A percentile compares a stretch with the other conserved stretches of the same genome.
Conservation (phyloP, 192 early-diverging fungal species). For the Coemansia sp. region DNA sequence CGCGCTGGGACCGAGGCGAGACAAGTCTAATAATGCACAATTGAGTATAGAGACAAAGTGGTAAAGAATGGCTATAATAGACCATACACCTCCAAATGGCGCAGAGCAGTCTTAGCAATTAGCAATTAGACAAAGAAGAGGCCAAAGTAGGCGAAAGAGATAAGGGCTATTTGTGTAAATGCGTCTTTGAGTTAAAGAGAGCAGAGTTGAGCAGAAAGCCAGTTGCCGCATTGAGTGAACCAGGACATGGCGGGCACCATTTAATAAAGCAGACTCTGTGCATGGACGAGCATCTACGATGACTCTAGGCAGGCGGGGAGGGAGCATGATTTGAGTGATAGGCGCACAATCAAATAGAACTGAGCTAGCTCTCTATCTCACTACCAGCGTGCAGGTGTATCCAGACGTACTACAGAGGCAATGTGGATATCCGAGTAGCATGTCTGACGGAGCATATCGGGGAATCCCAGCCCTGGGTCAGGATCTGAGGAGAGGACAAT, state of each 20-base stretch:
- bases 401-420: not conserved
- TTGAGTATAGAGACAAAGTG: slow-evolving; percentile 3
- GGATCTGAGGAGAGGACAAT: slow-evolving; percentile 2
- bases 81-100: not conserved
- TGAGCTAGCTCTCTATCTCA: not conserved
- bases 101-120: not conserved
- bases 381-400: not conserved
- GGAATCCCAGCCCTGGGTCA: not conserved
- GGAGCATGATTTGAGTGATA: slow-evolving; percentile 1
- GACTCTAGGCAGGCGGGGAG: not conserved
- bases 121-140: slow-evolving; percentile 4
- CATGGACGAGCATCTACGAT: not conserved
- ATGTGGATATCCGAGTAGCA: not conserved
- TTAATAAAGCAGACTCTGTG: not conserved
- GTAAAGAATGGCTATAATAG: not conserved
- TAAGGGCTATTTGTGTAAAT: not conserved
- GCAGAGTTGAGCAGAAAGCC: not conserved
- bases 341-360: not conserved
- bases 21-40: slow-evolving; percentile 35
- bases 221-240: not conserved
- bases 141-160: not conserved
- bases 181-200: not conserved
- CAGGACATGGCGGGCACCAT: not conserved
- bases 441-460: not conserved
- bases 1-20: slow-evolving; percentile 3